These are phyloP conservation scores for Nemania bipapillata DNA, from an alignment of 2,329 filamentous ascomycete species.

Conservation along the genomic window DNA sequence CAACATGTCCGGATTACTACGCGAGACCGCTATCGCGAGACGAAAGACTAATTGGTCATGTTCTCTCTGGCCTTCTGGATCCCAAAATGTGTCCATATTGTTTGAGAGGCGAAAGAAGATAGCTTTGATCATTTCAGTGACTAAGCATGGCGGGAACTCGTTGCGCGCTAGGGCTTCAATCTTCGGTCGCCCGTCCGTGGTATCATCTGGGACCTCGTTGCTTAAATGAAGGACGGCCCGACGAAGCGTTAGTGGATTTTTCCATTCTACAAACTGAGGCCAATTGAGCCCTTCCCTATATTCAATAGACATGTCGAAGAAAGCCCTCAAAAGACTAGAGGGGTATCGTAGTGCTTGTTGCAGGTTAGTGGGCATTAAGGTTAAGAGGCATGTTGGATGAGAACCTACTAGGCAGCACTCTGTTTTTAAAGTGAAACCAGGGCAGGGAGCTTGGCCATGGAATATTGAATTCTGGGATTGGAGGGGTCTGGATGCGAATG, in stretches of 20 bases:
- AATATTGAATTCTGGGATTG: background rate
- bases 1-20: conserved; percentile 8
- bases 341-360: background rate
- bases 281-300: too few relatives aligned
- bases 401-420: conserved; percentile 5
- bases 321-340: background rate
- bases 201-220: conserved; percentile 8
- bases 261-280: too few relatives aligned
- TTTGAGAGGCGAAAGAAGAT: conserved; percentile 26
- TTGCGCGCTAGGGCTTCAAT: background rate
- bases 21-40: background rate
- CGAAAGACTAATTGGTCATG: background rate
- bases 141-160: background rate
- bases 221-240: background rate
- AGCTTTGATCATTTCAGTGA: conserved; percentile 17
- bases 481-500: conserved; percentile 21
- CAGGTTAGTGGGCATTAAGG: background rate
- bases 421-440: conserved; percentile 21
- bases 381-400: background rate
- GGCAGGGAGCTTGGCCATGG: conserved; percentile 32
- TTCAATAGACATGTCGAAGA: background rate
- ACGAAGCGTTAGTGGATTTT: background rate
- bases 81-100: conserved; percentile 4
- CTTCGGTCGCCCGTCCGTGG: background rate
- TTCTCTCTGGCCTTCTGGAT: too few relatives aligned